A percentile compares a stretch with the other conserved stretches of the same genome.
phyloP scores from a whole-genome alignment of 805 yeast species.

The Wickerhamomyces bovis region DNA sequence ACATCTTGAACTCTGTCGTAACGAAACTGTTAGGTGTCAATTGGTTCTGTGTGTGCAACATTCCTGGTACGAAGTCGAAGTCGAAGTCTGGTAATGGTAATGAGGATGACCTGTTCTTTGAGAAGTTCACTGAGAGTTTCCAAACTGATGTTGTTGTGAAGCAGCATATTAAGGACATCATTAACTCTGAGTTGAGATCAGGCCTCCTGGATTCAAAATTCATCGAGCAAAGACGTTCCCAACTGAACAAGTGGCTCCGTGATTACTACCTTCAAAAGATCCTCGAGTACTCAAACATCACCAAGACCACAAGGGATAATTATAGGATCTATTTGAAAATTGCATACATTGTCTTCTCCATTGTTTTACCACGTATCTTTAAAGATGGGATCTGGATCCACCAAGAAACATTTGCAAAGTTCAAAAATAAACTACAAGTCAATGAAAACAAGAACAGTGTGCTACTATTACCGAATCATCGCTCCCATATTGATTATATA shows the following conservation, averaged over 20 bases:
- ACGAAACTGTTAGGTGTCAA: conserved; percentile 2
- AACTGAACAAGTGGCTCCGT: conserved; percentile 12
- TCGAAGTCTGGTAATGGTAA: too few relatives aligned
- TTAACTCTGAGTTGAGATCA: conserved; percentile 9
- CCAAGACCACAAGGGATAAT: conserved; percentile 10
- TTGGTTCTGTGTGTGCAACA: conserved; percentile 2
- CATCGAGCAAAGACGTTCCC: conserved; percentile 2
- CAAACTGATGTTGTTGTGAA: conserved; percentile 6
- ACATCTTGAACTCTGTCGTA: neutral
- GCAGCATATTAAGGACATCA: conserved; percentile 8
- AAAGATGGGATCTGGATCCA: conserved; percentile 22
- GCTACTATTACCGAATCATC: conserved; percentile 18
- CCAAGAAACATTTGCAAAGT: conserved; percentile 8
- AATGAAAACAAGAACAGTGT: conserved; percentile 1
- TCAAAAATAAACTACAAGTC: conserved; percentile 2
- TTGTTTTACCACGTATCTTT: conserved; percentile 15
- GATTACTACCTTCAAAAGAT: conserved; percentile 12
- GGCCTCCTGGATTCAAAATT: conserved; percentile 4
- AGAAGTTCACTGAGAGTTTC: conserved; percentile 4
- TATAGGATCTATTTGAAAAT: conserved; percentile 8
- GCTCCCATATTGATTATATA: conserved; percentile 21
- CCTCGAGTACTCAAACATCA: conserved; percentile 7
- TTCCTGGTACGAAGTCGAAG: neutral
- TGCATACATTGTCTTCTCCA: conserved; percentile 13
- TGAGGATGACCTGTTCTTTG: neutral